Conservation (phyloP, 2,329 filamentous ascomycete species). For the Aspergillus sp. region DNA sequence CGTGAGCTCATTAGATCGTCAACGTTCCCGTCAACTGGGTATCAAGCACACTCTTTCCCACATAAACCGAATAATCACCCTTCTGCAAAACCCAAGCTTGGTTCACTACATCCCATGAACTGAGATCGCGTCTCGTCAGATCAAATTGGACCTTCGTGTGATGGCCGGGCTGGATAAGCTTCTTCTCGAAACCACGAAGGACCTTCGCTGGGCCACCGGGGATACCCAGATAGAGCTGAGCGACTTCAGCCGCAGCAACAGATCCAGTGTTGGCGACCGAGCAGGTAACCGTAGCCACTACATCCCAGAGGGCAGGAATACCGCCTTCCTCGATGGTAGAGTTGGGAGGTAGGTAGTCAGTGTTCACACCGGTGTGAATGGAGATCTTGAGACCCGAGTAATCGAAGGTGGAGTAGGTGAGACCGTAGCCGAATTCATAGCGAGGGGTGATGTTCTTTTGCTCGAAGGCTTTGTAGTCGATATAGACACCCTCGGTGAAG, state of each 20-base stretch:
- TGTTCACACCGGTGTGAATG: background rate
- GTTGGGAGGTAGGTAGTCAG: slow-evolving; percentile 51
- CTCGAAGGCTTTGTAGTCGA: slow-evolving; percentile 16
- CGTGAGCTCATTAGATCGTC: background rate
- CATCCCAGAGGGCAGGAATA: slow-evolving; percentile 8
- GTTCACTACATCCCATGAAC: slow-evolving; percentile 35
- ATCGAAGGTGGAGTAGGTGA: slow-evolving; percentile 49
- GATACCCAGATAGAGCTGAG: slow-evolving; percentile 58
- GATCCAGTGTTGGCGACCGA: slow-evolving; percentile 55
- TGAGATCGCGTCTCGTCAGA: slow-evolving; percentile 43
- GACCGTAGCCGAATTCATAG: slow-evolving; percentile 13
- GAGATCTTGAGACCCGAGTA: slow-evolving; percentile 49
- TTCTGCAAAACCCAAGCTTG: slow-evolving; percentile 33
- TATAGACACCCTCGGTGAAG: slow-evolving; percentile 16
- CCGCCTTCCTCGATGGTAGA: slow-evolving; percentile 4
- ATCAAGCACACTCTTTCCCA: slow-evolving; percentile 6
- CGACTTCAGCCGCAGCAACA: slow-evolving; percentile 51
- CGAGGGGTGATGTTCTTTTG: slow-evolving; percentile 7
- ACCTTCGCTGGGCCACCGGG: slow-evolving; percentile 38
- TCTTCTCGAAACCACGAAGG: slow-evolving; percentile 57
- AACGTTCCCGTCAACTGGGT: slow-evolving; percentile 5
- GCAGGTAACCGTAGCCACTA: slow-evolving; percentile 44
- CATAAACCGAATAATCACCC: background rate
- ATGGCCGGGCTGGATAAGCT: slow-evolving; percentile 45
- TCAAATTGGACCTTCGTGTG: slow-evolving; percentile 46